Evolutionary conservation across 2,329 filamentous ascomycete species (phyloP).

Genomic region (Mollisia scopiformis): DNA sequence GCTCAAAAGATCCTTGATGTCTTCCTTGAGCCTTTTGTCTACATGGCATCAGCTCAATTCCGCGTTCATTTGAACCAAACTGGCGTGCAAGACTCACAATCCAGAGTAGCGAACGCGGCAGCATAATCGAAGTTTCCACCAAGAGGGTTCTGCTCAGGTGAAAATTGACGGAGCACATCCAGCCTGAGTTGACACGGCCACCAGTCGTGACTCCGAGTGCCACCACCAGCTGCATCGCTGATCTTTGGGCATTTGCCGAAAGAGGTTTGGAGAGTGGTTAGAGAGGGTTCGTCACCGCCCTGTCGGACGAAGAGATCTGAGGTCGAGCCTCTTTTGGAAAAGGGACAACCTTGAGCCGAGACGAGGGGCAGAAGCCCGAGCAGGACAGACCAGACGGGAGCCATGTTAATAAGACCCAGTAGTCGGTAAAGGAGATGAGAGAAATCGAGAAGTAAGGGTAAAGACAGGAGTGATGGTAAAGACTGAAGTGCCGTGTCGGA

Average conservation of each 20-base stretch:
- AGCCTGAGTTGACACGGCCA: conserved; percentile 59
- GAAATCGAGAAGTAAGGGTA: too few species aligned
- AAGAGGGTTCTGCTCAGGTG: conserved; percentile 52
- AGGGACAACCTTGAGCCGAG: conserved; percentile 27
- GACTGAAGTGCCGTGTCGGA: too few species aligned
- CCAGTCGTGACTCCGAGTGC: conserved; percentile 58
- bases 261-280: conserved; percentile 22
- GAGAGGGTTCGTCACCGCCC: conserved; percentile 22
- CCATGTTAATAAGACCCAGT: neutral
- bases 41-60: conserved; percentile 6
- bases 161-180: conserved; percentile 62
- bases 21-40: conserved; percentile 54
- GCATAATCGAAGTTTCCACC: conserved; percentile 58
- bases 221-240: conserved; percentile 43
- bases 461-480: too few species aligned
- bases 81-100: conserved; percentile 47
- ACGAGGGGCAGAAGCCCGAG: conserved; percentile 26
- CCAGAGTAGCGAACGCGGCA: conserved; percentile 59
- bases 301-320: conserved; percentile 19
- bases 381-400: conserved; percentile 20
- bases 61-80: neutral
- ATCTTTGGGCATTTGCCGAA: conserved; percentile 29
- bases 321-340: conserved; percentile 18
- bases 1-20: conserved; percentile 58
- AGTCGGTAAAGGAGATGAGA: neutral